phyloP scores from a whole-genome alignment of 2,329 filamentous ascomycete species.

The Zelopaecilomyces penicillatus region DNA sequence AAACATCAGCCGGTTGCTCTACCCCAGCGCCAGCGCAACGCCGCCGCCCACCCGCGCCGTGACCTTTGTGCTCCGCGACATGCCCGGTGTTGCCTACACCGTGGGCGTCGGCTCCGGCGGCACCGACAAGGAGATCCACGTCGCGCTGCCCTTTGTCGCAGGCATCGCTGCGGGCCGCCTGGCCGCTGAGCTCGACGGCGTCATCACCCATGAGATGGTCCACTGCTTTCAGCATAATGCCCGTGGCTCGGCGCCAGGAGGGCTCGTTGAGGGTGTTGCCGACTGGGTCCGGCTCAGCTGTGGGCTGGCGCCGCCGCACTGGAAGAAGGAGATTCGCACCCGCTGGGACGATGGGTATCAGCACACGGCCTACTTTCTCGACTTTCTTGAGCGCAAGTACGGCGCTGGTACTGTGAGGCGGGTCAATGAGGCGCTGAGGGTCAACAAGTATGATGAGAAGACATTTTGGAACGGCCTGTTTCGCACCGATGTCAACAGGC shows the following conservation, averaged over 20 bases:
- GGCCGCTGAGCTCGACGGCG: conserved; percentile 63
- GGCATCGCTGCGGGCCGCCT: conserved; percentile 35
- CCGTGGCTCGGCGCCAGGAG: conserved; percentile 53
- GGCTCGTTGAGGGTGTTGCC: conserved; percentile 82
- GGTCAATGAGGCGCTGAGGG: conserved; percentile 60
- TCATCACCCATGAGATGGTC: conserved; percentile 86
- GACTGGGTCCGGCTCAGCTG: conserved; percentile 82
- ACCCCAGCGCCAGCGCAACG: conserved; percentile 39
- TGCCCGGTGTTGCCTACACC: conserved; percentile 85
- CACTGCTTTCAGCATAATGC: conserved; percentile 87
- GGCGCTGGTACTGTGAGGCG: conserved; percentile 50
- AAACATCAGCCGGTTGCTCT: conserved; percentile 65
- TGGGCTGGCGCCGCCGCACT: conserved; percentile 70
- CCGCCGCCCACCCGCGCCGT: conserved; percentile 68
- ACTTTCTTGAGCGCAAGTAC: conserved; percentile 67
- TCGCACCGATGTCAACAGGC: conserved; percentile 53
- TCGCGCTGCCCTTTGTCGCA: conserved; percentile 69
- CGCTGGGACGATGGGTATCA: conserved; percentile 90
- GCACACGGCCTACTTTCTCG: conserved; percentile 82
- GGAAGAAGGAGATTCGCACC: conserved; percentile 52
- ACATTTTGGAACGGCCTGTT: conserved; percentile 61
- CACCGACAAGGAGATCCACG: conserved; percentile 89
- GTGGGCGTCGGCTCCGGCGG: conserved; percentile 68
- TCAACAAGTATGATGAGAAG: conserved; percentile 55
- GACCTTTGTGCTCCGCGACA: conserved; percentile 70